Base-by-base conservation (phyloP, 2,329 filamentous ascomycete species). In the Aureobasidium sp. region DNA sequence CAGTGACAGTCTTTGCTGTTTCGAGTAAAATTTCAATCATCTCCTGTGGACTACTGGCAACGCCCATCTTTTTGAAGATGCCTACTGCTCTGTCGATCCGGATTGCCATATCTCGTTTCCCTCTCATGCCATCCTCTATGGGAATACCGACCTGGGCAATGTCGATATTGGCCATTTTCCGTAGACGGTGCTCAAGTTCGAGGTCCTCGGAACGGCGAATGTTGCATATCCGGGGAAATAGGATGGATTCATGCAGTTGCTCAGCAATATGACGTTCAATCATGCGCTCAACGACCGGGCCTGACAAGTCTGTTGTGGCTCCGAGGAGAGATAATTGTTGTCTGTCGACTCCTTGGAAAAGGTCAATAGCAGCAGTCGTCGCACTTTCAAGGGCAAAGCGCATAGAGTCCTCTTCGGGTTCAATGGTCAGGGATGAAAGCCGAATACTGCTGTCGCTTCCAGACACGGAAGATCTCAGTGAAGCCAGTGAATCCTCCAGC, bases 191-290 rank as follows among this genome's bases (percentile, higher is more conserved):
- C 71, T 97, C 93, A 6, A 99, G 79, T 68, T 97, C 91, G 9
- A 89, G 78, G 70, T 99, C 94, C 66, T 97, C 92, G 0, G 85
- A 80, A 56, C 88, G 83, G 67, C 91, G 89, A 67, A 95, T 84
- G 2, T 86, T 82, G 71, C 87, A 90, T 25, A 99, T 78, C 49
- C 88, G 84, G 0, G 92, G 90, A 70, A 96, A 99, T 11, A 99
- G 78, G 31, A 95, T 82, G 0, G 81, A 77, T 70, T 93, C 88
- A 68, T 99, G 93, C 7, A 97, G 85, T 72, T 96, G 93, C 72
- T 97, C 94, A 0, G 90, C 86, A 45, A 99, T 86, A 75, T 99
- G 97, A 52, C 91, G 87, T 75, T 99, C 94, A 66, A 99, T 97
- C 69, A 99, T 81, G 64, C 90, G 87, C 76, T 99, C 95, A 1